Percentiles rank a stretch among this genome's conserved stretches.
Conservation (phyloP, 208 protist species). For the Naegleria lovaniensis region DNA sequence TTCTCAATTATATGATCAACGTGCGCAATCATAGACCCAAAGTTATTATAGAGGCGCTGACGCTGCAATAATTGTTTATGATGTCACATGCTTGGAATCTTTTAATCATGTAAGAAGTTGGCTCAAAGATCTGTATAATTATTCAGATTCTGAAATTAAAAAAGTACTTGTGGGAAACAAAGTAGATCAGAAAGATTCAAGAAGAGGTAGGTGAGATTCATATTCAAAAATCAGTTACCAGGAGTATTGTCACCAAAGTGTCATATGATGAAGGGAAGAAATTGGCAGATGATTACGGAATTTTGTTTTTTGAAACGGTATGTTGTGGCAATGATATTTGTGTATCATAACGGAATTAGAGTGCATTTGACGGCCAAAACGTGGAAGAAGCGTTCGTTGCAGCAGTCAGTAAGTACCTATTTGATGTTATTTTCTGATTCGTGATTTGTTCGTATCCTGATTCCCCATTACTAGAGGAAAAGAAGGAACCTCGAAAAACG, state of each 20-base stretch:
- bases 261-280: background rate
- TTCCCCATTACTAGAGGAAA: no score
- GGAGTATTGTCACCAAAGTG: no score
- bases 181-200: background rate
- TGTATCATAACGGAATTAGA: background rate
- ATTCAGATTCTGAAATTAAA: background rate
- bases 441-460: no score
- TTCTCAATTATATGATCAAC: no score
- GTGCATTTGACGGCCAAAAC: background rate
- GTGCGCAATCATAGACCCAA: background rate
- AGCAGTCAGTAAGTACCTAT: background rate
- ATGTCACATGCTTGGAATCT: background rate
- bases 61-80: conserved; percentile 1
- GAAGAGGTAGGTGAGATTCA: no score
- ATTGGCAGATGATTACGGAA: background rate
- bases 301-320: background rate
- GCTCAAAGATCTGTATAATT: background rate
- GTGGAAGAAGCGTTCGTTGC: background rate
- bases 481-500: no score
- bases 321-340: background rate
- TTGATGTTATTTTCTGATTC: no score
- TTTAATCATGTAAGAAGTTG: background rate
- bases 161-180: background rate
- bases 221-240: no score
- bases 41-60: conserved; percentile 17